Conservation (phyloP, 768 basidiomycete species). For the Amanita thiersii region DNA sequence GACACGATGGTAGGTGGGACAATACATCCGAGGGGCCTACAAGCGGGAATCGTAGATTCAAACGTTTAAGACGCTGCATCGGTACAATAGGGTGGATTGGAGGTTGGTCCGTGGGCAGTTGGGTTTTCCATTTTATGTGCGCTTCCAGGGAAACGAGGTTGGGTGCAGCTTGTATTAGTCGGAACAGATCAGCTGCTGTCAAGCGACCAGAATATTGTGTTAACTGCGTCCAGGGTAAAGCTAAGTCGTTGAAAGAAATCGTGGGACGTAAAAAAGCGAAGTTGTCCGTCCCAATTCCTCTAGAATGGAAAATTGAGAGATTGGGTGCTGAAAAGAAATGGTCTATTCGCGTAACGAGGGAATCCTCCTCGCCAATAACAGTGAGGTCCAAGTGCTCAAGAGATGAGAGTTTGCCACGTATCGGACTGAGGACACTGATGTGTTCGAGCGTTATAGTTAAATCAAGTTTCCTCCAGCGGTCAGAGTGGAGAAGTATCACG, state of each 20-base stretch:
- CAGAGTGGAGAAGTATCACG: not conserved
- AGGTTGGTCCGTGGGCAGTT: too few species aligned
- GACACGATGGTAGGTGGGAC: not conserved
- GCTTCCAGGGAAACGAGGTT: not conserved
- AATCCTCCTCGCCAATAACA: not conserved
- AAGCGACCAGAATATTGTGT: not conserved
- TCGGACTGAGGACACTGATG: not conserved
- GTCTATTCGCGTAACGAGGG: not conserved
- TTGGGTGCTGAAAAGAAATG: not conserved
- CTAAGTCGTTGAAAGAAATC: too few species aligned
- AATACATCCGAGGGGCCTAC: not conserved
- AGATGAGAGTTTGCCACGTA: not conserved
- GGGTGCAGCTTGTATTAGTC: not conserved
- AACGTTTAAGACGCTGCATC: not conserved
- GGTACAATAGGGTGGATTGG: too few species aligned
- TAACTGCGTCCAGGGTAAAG: constrained; percentile 3
- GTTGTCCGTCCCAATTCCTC: too few species aligned
- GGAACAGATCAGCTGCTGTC: not conserved
- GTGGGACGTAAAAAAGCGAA: too few species aligned
- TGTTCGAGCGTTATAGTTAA: not conserved
- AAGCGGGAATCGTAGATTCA: not conserved
- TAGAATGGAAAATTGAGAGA: not conserved
- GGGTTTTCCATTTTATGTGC: not conserved
- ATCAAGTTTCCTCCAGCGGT: constrained; percentile 2
- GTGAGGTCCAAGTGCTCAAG: not conserved